Evolutionary conservation across 2,329 filamentous ascomycete species (phyloP).

Genomic region (Chalaropsis ovoidea): DNA sequence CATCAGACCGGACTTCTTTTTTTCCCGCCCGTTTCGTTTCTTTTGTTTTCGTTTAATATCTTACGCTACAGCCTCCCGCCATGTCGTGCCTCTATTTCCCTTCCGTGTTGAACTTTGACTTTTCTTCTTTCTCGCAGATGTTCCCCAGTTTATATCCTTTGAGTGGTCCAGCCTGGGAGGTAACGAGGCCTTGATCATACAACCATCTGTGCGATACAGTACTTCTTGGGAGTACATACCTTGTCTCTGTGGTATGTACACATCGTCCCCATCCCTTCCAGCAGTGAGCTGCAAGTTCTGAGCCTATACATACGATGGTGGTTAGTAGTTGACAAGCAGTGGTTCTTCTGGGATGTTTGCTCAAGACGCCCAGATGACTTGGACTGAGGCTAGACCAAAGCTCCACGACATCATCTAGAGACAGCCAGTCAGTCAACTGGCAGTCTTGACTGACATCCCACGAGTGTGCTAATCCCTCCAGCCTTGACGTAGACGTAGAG

Average conservation of each 20-base stretch:
- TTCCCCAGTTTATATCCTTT: background rate
- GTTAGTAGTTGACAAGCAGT: too few species aligned
- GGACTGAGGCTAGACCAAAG: too few species aligned
- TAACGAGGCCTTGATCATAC: background rate
- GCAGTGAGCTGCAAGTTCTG: background rate
- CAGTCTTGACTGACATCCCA: too few species aligned
- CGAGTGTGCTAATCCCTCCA: too few species aligned
- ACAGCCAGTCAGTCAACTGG: too few species aligned
- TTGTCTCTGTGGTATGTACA: conserved; percentile 2
- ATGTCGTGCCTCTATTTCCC: background rate
- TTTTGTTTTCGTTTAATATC: conserved; percentile 12
- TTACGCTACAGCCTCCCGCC: conserved; percentile 10
- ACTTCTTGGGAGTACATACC: background rate
- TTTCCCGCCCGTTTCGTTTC: background rate
- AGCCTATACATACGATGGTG: background rate
- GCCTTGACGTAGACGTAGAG: too few species aligned
- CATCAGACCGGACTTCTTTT: background rate
- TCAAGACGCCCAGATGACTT: too few species aligned
- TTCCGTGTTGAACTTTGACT: conserved; percentile 15
- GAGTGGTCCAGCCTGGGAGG: background rate
- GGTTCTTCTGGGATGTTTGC: too few species aligned
- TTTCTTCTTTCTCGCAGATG: conserved; percentile 8
- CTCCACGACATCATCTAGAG: too few species aligned
- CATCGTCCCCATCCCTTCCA: background rate
- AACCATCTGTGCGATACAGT: background rate